Base-by-base conservation (phyloP, 2,329 filamentous ascomycete genomes). In the Tolypocladium sp. region DNA sequence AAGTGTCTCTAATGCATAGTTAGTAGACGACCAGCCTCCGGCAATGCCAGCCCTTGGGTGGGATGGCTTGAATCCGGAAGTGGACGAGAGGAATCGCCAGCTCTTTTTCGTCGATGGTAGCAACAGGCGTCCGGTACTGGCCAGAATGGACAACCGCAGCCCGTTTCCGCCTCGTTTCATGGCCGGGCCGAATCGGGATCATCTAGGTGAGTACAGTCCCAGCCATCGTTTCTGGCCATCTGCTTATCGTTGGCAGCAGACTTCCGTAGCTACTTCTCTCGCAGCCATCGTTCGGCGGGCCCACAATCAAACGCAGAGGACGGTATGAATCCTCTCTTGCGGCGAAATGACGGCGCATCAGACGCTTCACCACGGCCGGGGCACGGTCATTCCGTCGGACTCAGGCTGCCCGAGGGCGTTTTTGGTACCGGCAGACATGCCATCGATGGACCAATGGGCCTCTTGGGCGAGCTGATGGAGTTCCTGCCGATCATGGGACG, bases 271-370 rank as follows among this genome's bases (percentile, higher is more conserved):
- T 79, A 77, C 61, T 78, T 73, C 78, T 74, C 74, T 27, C 72
- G 83, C 64, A 74, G 79, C 61, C 81, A 85, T 65, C 79, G 84
- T 59, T 72, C 81, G 57, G 79, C 79, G 54, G 77, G 75, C 25
- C 77, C 82, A 38, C 75, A 82, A 57, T 80, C 82, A 59, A 79
- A 79, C 35, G 80, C 82, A 40, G 91, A 96, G 63, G 92, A 97
- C 69, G 92, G 91, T 4, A 81, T 86, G 27, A 97, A 97, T 68
- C 93, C 93, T 51, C 79, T 97, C 15, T 83, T 97, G 58, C 88
- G 92, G 63, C 87, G 90, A 53, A 73, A 69, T 55, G 74, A 76
- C 27, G 67, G 73, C 33, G 71, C 69, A 30, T 75, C 76, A 59
- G 80, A 85, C 22, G 68, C 68, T 40, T 68, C 78, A 10, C 78